These are phyloP conservation scores for Chaetomiaceae sp. DNA, from an alignment of 2,329 filamentous ascomycete genomes.

Conservation along the genomic window DNA sequence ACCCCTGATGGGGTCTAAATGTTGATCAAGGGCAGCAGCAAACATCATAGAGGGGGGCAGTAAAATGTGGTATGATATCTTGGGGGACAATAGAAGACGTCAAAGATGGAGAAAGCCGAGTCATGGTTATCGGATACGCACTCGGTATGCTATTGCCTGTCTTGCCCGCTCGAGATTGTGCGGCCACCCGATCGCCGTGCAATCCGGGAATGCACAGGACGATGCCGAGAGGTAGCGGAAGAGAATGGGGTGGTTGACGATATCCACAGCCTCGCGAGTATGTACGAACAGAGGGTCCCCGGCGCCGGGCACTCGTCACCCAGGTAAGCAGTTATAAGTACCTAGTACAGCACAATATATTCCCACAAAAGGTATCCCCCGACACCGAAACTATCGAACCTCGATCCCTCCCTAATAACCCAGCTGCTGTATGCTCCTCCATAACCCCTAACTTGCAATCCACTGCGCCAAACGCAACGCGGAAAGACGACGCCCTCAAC, in stretches of 20 bases:
- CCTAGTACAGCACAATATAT: background rate
- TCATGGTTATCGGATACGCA: background rate
- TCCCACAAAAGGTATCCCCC: conserved; percentile 1
- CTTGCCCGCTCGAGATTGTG: background rate
- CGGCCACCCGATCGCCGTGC: background rate
- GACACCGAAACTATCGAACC: background rate
- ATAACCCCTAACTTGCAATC: too few relatives aligned
- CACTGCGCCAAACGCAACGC: too few relatives aligned
- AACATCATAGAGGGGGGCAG: background rate
- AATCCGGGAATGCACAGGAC: background rate
- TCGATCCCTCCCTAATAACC: background rate
- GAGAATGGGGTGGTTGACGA: too few relatives aligned
- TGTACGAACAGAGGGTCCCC: too few relatives aligned
- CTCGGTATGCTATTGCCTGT: too few relatives aligned
- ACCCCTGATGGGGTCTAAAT: background rate
- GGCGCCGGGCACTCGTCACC: too few relatives aligned
- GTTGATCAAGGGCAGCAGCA: background rate
- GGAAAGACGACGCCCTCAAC: too few relatives aligned
- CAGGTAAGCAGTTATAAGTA: background rate
- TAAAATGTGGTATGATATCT: background rate
- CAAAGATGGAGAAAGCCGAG: background rate
- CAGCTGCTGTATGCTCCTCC: background rate
- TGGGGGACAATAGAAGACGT: background rate
- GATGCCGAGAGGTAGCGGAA: too few relatives aligned
- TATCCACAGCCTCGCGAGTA: too few relatives aligned